Conservation (phyloP, 208 protist species). For the Trypanosomatidae sp. region DNA sequence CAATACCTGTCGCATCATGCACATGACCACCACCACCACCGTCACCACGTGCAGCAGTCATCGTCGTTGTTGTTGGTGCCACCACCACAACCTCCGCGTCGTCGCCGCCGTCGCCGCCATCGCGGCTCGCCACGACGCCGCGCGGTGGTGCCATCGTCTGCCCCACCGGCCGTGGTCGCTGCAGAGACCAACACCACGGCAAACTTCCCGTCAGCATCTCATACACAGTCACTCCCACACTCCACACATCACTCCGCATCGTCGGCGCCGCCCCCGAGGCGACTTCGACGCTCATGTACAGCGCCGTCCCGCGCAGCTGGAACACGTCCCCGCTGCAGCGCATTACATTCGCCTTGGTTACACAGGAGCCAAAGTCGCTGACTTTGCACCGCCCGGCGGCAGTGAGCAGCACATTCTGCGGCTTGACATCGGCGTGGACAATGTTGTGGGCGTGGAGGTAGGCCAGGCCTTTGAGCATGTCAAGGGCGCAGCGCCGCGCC, state of each 20-base stretch:
- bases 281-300: slow-evolving; percentile 62
- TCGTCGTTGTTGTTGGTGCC: neutral
- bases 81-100: neutral
- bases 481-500: slow-evolving; percentile 24
- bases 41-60: neutral
- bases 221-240: slow-evolving; percentile 45
- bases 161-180: slow-evolving; percentile 3
- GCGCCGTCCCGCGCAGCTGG: slow-evolving; percentile 33
- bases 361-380: slow-evolving; percentile 86
- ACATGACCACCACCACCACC: neutral
- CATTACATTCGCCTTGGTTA: slow-evolving; percentile 17
- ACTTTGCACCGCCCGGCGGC: slow-evolving; percentile 66
- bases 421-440: slow-evolving; percentile 83
- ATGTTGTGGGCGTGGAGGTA: slow-evolving; percentile 69
- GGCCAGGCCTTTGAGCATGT: slow-evolving; percentile 44
- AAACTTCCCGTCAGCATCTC: slow-evolving; percentile 50
- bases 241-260: slow-evolving; percentile 52
- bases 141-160: neutral
- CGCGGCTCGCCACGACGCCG: neutral
- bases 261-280: slow-evolving; percentile 22
- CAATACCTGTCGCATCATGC: neutral
- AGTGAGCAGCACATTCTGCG: slow-evolving; percentile 74
- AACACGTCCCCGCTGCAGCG: slow-evolving; percentile 13
- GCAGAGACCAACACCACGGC: slow-evolving; percentile 24
- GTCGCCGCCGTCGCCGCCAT: neutral